Evolutionary conservation across 805 yeast species (phyloP).

Genomic region (Nakazawaea ernobii): DNA sequence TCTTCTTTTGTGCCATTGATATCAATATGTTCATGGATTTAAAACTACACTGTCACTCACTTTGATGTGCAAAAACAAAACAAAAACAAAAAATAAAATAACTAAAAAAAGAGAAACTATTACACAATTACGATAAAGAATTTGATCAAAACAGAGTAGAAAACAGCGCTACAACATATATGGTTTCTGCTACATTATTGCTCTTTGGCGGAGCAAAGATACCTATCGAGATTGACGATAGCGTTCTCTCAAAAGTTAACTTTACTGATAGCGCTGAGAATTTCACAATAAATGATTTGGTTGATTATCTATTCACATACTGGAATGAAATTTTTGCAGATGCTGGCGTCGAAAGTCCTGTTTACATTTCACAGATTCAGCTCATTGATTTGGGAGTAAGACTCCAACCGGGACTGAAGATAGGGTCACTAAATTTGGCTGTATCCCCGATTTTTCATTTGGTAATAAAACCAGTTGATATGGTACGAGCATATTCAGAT

Average conservation of each 20-base stretch:
- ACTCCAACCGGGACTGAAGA: slow-evolving; percentile 19
- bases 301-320: slow-evolving; percentile 19
- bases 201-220: slow-evolving; percentile 19
- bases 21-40: not conserved
- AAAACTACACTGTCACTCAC: too few species aligned
- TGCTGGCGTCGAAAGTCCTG: slow-evolving; percentile 13
- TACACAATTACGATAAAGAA: not conserved
- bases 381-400: slow-evolving; percentile 24
- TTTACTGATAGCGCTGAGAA: slow-evolving; percentile 2
- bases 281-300: slow-evolving; percentile 22
- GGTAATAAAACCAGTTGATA: slow-evolving; percentile 23
- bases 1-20: slow-evolving; percentile 11
- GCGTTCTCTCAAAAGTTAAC: slow-evolving; percentile 12
- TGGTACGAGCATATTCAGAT: slow-evolving; percentile 8
- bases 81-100: not conserved
- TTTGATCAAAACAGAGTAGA: not conserved
- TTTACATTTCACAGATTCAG: slow-evolving; percentile 22
- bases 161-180: not conserved
- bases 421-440: slow-evolving; percentile 18
- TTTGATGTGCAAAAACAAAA: not conserved
- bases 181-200: slow-evolving; percentile 13
- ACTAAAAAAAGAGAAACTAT: not conserved
- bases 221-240: slow-evolving; percentile 14
- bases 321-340: slow-evolving; percentile 19
- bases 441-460: slow-evolving; percentile 24